Base-by-base conservation (phyloP, 139 green algal species). In the Asterochloris sp. region DNA sequence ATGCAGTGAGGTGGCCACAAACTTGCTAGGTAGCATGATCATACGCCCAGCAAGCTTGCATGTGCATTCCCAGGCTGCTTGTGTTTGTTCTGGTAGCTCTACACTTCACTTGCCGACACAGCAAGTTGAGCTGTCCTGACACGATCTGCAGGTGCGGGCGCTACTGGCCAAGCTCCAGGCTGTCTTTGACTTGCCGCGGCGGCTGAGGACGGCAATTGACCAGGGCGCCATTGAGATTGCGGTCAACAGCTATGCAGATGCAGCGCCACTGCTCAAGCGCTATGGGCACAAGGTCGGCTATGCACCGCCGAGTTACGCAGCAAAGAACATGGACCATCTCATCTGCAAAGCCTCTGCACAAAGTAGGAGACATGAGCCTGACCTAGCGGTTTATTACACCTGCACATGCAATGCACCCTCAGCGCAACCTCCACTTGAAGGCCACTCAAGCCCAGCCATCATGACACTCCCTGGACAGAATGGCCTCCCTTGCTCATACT, bases 151-250 rank as follows among this genome's bases (percentile, higher is more conserved):
- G 77, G 77, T 81, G 26, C 64, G 78, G 14, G 78, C 68, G 19
- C 85, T 98, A 76, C 86, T 98, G 61, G 86, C 86, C 73, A 98
- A 98, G 87, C 90, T 98, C 47, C 81, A 95, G 85, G 85, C 84
- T 1, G 88, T 97, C 71, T 94, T 95, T 86, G 90, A 97, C 54
- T 89, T 96, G 77, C 91, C 94, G 11, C 82, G 80, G 38, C 92
- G 88, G 82, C 90, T 97, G 83, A 80, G 86, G 0, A 89, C 86
- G 13, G 92, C 91, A 11, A 62, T 94, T 12, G 91, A 95, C 24
- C 82, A 88, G 62, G 89, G 92, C 71, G 92, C 91, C 12, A 87
- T 93, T 23, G 92, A 94, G 64, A 87, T 93, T 38, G 95, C 92
- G 13, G 94, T 94, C 10, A 83, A 89, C 69, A 86, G 87, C 64